Percentiles rank a stretch among this genome's conserved stretches.
phyloP scores from a whole-genome alignment of 345 rosid genomes.

The Salix arbutifolia region DNA sequence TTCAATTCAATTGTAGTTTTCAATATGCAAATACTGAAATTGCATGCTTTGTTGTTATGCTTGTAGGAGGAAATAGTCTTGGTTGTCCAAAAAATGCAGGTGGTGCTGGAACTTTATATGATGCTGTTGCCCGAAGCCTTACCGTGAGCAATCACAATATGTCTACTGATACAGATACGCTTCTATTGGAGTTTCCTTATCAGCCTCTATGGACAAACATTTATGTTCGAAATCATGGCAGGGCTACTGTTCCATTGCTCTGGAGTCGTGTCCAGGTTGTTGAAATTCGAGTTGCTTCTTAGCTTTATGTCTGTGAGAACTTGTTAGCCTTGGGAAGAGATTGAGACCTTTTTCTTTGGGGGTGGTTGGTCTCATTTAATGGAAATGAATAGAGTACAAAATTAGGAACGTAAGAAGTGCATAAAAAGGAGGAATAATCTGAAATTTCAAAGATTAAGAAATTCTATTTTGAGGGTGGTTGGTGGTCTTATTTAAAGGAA shows the following conservation, averaged over 20 bases:
- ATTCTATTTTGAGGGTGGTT: not conserved
- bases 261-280: conserved; percentile 99
- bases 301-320: not conserved
- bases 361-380: not conserved
- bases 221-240: conserved; percentile 74
- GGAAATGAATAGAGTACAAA: not conserved
- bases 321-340: not conserved
- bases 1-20: not conserved
- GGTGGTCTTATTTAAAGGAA: not conserved
- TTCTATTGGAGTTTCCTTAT: conserved; percentile 90
- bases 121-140: conserved; percentile 93
- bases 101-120: conserved; percentile 95
- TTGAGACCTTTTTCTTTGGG: not conserved
- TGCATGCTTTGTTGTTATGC: conserved; percentile 9
- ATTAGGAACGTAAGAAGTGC: not conserved
- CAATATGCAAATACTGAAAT: not conserved
- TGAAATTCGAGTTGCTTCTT: conserved; percentile 12
- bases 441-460: not conserved
- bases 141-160: conserved; percentile 76
- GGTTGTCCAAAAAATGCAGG: conserved; percentile 89
- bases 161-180: conserved; percentile 87
- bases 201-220: conserved; percentile 95
- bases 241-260: conserved; percentile 93
- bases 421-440: not conserved
- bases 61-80: conserved; percentile 76